Evolutionary conservation across 441 rosid species (phyloP).

Genomic region (Mallotus japonicus): DNA sequence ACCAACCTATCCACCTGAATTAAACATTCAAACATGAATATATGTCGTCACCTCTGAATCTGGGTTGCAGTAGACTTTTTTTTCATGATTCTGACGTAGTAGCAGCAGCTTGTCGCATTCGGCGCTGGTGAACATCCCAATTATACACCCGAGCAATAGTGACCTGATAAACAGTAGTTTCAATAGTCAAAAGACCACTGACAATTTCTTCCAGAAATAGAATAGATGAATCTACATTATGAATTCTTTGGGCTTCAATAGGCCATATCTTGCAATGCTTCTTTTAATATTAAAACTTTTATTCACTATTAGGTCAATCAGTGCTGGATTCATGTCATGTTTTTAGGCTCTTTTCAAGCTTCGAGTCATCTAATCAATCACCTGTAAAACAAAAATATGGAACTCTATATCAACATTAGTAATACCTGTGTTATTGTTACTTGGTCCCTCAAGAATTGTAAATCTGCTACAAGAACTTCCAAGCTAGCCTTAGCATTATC

Average conservation of each 20-base stretch:
- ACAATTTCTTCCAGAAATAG: not conserved
- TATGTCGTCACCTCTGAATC: slow-evolving; percentile 17
- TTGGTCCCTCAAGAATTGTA: slow-evolving; percentile 92
- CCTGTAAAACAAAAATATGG: not conserved
- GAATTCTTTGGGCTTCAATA: not conserved
- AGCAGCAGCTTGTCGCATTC: slow-evolving; percentile 51
- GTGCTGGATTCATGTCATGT: not conserved
- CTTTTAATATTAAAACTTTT: not conserved
- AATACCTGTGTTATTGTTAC: slow-evolving; percentile 90
- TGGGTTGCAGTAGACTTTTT: not conserved
- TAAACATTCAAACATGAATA: slow-evolving; percentile 14
- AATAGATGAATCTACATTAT: not conserved
- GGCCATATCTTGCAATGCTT: not conserved
- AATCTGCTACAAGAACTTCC: slow-evolving; percentile 84
- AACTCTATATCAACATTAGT: not conserved
- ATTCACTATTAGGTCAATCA: not conserved
- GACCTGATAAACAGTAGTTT: slow-evolving; percentile 43
- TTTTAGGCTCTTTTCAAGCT: not conserved
- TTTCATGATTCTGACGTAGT: slow-evolving; percentile 49
- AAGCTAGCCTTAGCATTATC: slow-evolving; percentile 93
- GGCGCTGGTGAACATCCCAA: slow-evolving; percentile 87
- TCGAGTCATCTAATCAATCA: slow-evolving; percentile 2
- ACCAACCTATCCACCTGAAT: slow-evolving; percentile 14
- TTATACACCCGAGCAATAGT: slow-evolving; percentile 76
- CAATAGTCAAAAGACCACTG: slow-evolving; percentile 6